These are phyloP conservation scores for Posidonia oceanica DNA, from an alignment of 116 monocot genomes.

Conservation along the genomic window DNA sequence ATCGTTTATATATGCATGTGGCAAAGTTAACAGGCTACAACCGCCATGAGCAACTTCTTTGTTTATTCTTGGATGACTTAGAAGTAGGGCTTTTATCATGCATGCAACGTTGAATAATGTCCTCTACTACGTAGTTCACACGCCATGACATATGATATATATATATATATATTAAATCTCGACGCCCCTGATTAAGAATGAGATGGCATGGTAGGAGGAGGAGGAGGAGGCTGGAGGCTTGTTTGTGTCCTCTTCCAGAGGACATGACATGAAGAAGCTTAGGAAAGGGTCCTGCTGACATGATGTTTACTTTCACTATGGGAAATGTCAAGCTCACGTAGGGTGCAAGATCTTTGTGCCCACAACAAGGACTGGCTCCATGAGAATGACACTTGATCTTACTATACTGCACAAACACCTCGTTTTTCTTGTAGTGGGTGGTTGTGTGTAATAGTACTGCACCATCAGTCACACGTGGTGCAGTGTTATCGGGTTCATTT, in stretches of 20 bases:
- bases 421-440: background rate
- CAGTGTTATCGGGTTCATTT: no score
- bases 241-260: background rate
- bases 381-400: background rate
- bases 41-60: no score
- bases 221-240: no score
- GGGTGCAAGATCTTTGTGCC: conserved; percentile 33
- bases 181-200: no score
- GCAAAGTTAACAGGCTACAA: no score
- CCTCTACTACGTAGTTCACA: no score
- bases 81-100: no score
- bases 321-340: conserved; percentile 33
- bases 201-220: background rate
- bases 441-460: background rate
- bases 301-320: conserved; percentile 42
- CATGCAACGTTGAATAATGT: no score
- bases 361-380: background rate
- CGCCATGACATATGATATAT: no score
- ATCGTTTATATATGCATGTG: no score
- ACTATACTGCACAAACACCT: background rate
- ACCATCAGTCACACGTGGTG: background rate
- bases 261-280: background rate
- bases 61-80: no score
- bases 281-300: conserved; percentile 19
- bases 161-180: no score